Evolutionary conservation across 2,329 filamentous ascomycete species (phyloP).

Genomic region (Thelonectria blattea): DNA sequence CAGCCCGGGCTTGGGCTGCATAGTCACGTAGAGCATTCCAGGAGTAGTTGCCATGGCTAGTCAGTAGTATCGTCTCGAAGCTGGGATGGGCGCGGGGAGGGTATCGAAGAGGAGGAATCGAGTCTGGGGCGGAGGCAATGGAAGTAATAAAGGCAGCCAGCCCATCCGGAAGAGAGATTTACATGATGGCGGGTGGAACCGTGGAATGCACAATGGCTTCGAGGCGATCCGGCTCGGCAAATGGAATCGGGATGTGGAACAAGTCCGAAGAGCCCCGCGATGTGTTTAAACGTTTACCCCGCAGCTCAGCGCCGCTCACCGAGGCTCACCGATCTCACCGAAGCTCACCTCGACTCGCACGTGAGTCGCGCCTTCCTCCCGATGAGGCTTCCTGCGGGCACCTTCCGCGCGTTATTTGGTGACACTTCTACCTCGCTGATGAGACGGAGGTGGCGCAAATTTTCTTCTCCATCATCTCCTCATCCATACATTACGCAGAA

Average conservation of each 20-base stretch:
- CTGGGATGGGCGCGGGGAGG: neutral
- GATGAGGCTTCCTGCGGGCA: no score
- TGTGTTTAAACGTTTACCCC: constrained; percentile 40
- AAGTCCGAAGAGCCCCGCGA: constrained; percentile 9
- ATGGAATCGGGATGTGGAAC: constrained; percentile 37
- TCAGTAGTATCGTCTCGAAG: constrained; percentile 6
- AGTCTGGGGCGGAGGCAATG: neutral
- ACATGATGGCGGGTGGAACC: constrained; percentile 34
- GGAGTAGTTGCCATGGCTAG: constrained; percentile 50
- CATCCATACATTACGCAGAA: no score
- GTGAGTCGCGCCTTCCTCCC: no score
- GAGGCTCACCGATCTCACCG: constrained; percentile 11
- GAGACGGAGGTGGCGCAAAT: no score
- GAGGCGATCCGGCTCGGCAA: constrained; percentile 39
- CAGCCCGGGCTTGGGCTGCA: constrained; percentile 75
- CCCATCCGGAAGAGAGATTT: constrained; percentile 37
- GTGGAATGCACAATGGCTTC: constrained; percentile 14
- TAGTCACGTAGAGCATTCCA: constrained; percentile 84
- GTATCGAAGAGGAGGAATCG: constrained; percentile 1
- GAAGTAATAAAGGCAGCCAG: neutral
- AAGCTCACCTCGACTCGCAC: constrained; percentile 13
- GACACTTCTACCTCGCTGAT: no score
- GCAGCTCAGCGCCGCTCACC: constrained; percentile 28
- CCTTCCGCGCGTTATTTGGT: no score
- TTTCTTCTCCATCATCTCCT: no score